These are phyloP conservation scores for Aureobasidium mangrovei DNA, from an alignment of 2,329 filamentous ascomycete species.

Conservation along the genomic window DNA sequence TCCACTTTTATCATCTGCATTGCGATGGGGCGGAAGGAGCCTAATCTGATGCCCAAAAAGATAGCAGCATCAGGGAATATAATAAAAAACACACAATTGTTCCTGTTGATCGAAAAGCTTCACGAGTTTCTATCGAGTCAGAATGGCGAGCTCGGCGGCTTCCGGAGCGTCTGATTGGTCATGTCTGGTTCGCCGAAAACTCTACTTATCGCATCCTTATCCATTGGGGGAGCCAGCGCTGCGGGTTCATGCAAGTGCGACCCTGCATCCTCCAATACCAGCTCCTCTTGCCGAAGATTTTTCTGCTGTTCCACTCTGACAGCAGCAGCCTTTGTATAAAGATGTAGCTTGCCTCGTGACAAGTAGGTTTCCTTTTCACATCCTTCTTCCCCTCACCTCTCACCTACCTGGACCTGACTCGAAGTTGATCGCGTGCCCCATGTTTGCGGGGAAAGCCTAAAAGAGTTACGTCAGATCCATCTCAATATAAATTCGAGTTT, in stretches of 20 bases:
- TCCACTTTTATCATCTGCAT: neutral
- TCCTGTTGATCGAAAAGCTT: neutral
- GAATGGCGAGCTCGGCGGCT: neutral
- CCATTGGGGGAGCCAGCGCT: slow-evolving; percentile 4
- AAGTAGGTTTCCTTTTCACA: neutral
- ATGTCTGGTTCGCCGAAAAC: too few relatives aligned
- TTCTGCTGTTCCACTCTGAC: neutral
- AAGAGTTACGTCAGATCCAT: slow-evolving; percentile 6
- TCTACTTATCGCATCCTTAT: slow-evolving; percentile 6
- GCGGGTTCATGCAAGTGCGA: neutral
- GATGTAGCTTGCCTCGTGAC: slow-evolving; percentile 1
- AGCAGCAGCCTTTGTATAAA: neutral
- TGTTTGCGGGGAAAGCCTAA: slow-evolving; percentile 6
- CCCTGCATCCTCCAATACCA: too few relatives aligned
- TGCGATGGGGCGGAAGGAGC: neutral
- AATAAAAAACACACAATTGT: slow-evolving; percentile 8
- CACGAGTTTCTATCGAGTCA: slow-evolving; percentile 11
- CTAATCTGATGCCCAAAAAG: neutral
- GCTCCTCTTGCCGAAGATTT: neutral
- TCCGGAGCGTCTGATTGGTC: slow-evolving; percentile 1
- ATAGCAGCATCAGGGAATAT: slow-evolving; percentile 1
- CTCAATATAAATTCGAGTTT: neutral
- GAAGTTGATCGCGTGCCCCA: slow-evolving; percentile 8
- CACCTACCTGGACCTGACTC: neutral
- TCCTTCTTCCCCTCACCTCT: neutral